phyloP scores from a whole-genome alignment of 345 rosid genomes.

The Clarkia xantiana region DNA sequence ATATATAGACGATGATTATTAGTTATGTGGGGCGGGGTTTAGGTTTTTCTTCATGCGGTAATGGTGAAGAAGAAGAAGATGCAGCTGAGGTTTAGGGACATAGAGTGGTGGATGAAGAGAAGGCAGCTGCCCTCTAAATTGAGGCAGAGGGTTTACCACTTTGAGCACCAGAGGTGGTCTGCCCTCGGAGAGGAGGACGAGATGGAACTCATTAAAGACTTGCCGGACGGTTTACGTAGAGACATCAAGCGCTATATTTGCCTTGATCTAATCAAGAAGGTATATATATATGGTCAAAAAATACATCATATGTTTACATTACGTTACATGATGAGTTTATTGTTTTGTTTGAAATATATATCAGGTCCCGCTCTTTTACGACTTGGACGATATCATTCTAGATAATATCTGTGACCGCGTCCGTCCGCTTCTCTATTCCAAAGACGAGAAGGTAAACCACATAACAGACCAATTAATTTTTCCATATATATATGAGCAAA shows the following conservation, averaged over 20 bases:
- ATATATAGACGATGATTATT: too few species aligned
- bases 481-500: too few species aligned
- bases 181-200: slow-evolving; percentile 44
- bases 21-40: too few species aligned
- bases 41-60: slow-evolving; percentile 47
- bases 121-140: slow-evolving; percentile 37
- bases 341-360: background rate
- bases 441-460: slow-evolving; percentile 34
- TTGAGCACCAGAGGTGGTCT: slow-evolving; percentile 33
- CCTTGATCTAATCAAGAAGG: slow-evolving; percentile 48
- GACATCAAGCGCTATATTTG: slow-evolving; percentile 48
- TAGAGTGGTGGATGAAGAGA: slow-evolving; percentile 61
- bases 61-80: slow-evolving; percentile 38
- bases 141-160: slow-evolving; percentile 35
- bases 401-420: slow-evolving; percentile 49
- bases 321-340: too few species aligned
- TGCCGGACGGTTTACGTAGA: slow-evolving; percentile 52
- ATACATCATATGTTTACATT: too few species aligned
- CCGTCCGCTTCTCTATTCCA: slow-evolving; percentile 36
- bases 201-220: slow-evolving; percentile 27
- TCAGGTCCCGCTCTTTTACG: slow-evolving; percentile 48
- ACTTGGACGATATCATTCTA: slow-evolving; percentile 43
- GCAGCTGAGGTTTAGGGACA: slow-evolving; percentile 33
- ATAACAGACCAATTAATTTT: too few species aligned
- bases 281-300: background rate